Percentiles rank a stretch among this genome's conserved stretches.
These are phyloP conservation scores for Arthroderma sp. DNA, from an alignment of 2,329 filamentous ascomycete species.

Conservation along the genomic window DNA sequence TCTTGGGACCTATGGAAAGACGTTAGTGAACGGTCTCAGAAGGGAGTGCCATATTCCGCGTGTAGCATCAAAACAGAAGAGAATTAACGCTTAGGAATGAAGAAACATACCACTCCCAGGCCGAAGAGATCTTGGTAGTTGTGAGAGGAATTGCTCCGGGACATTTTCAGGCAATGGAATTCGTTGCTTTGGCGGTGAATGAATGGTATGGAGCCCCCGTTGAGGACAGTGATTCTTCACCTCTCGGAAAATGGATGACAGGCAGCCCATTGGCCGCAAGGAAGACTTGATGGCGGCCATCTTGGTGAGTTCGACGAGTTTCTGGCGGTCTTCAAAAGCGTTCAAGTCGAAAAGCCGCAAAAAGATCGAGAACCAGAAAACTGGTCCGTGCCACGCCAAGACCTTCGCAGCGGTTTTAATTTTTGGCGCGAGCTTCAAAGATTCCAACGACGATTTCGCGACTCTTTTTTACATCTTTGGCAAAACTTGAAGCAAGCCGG, in stretches of 20 bases:
- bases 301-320: neutral
- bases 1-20: constrained; percentile 27
- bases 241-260: constrained; percentile 52
- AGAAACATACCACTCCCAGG: constrained; percentile 24
- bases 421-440: neutral
- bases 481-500: too few relatives aligned
- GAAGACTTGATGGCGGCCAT: constrained; percentile 48
- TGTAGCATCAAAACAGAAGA: too few relatives aligned
- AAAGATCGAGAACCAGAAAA: neutral
- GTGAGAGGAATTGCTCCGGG: constrained; percentile 29
- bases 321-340: neutral
- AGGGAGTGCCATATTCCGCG: neutral
- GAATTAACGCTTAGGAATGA: neutral
- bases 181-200: constrained; percentile 30
- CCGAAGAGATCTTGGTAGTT: constrained; percentile 27
- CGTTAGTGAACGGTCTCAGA: constrained; percentile 4
- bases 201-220: constrained; percentile 38
- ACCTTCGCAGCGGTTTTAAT: constrained; percentile 2
- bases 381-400: constrained; percentile 5
- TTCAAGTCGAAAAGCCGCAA: constrained; percentile 1
- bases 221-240: constrained; percentile 34
- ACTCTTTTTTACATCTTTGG: too few relatives aligned
- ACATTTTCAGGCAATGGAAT: constrained; percentile 29
- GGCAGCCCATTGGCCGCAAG: constrained; percentile 55
- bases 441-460: too few relatives aligned